phyloP scores from a whole-genome alignment of 495 filamentous ascomycete genomes.

The Penicillium longicatenatum region DNA sequence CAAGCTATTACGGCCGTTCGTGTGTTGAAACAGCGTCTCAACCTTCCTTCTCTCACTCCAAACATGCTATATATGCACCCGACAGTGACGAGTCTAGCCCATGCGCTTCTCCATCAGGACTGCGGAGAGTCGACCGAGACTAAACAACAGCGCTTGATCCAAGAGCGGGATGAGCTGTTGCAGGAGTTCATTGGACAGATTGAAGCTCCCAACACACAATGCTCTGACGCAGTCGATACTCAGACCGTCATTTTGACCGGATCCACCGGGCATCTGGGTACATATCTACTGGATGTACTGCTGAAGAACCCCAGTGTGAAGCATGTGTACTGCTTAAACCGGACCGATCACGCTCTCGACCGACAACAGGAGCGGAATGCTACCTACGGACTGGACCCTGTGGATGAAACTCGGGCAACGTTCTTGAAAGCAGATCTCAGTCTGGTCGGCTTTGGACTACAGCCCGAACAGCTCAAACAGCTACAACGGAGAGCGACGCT shows the following conservation, averaged over 20 bases:
- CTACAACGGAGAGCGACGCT: conserved; percentile 21
- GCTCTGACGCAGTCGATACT: background rate
- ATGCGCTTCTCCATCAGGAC: conserved; percentile 6
- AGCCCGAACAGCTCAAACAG: background rate
- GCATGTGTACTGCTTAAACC: conserved; percentile 14
- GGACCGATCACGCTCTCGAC: background rate
- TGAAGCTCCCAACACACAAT: background rate
- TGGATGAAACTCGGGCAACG: background rate
- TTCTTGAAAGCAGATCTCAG: conserved; percentile 15
- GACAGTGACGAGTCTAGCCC: conserved; percentile 9
- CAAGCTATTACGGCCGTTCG: conserved; percentile 32
- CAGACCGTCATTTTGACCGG: conserved; percentile 17
- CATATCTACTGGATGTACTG: conserved; percentile 14
- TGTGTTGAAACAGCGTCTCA: conserved; percentile 13
- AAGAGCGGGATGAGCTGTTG: conserved; percentile 2
- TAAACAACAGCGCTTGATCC: background rate
- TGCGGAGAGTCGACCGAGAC: background rate
- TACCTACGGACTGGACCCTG: conserved; percentile 3
- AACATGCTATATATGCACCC: conserved; percentile 22
- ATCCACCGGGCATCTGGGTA: conserved; percentile 17
- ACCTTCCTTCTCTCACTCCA: conserved; percentile 13
- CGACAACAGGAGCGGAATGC: conserved; percentile 1
- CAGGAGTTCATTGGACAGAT: background rate
- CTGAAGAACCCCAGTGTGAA: conserved; percentile 3
- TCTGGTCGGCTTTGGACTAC: conserved; percentile 5